These are phyloP conservation scores for Raddia guianensis DNA, from an alignment of 176 grass and related monocot species.

Conservation along the genomic window DNA sequence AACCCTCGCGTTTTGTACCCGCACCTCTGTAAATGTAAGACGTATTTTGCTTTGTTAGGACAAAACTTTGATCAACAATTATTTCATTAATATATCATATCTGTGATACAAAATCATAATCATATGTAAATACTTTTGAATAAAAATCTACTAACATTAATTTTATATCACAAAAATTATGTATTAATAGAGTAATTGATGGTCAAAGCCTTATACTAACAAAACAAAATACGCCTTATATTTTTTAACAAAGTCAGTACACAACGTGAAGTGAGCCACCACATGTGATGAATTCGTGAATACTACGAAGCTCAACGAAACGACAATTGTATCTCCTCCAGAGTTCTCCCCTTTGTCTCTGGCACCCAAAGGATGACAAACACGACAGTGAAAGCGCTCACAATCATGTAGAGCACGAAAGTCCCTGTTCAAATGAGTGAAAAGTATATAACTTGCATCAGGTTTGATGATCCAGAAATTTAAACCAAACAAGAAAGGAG, in stretches of 20 bases:
- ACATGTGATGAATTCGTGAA: background rate
- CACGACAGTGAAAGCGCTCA: conserved; percentile 61
- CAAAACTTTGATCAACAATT: too few relatives aligned
- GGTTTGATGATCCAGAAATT: background rate
- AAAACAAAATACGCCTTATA: too few relatives aligned
- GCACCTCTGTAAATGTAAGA: too few relatives aligned
- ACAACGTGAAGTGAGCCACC: background rate
- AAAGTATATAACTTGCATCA: conserved; percentile 26
- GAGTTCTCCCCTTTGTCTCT: conserved; percentile 94
- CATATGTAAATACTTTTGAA: too few relatives aligned
- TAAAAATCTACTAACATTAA: too few relatives aligned
- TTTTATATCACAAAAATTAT: too few relatives aligned
- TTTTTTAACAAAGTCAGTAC: background rate
- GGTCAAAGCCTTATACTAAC: too few relatives aligned
- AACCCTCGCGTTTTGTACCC: background rate
- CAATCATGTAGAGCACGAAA: conserved; percentile 62
- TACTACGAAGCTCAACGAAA: conserved; percentile 50
- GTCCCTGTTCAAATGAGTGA: conserved; percentile 59
- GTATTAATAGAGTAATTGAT: too few relatives aligned
- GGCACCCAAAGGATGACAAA: conserved; percentile 86
- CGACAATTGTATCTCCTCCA: conserved; percentile 92
- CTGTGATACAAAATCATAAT: too few relatives aligned
- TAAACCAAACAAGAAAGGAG: background rate
- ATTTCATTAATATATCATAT: too few relatives aligned
- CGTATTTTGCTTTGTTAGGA: too few relatives aligned